Evolutionary conservation across 257 asterid species (phyloP).

Genomic region (Nicotiana undulata): DNA sequence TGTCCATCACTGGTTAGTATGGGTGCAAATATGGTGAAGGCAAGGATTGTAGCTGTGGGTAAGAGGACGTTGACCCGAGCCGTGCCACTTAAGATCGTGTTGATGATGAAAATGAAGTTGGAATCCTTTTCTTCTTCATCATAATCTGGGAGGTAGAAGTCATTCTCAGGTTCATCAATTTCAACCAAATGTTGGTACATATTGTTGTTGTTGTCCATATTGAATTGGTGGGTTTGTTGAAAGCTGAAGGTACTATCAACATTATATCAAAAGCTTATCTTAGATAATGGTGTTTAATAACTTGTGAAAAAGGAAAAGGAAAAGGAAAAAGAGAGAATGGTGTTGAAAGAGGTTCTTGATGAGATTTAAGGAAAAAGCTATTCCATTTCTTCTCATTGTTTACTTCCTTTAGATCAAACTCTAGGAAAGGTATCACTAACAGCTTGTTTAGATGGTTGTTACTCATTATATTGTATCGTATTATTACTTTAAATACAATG

Average conservation of each 20-base stretch:
- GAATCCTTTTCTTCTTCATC: conserved; percentile 27
- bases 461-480: too few species aligned
- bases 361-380: conserved; percentile 26
- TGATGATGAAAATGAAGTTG: conserved; percentile 36
- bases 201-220: background rate
- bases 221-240: background rate
- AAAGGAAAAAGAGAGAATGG: background rate
- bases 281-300: background rate
- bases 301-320: background rate
- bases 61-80: conserved; percentile 54
- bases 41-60: conserved; percentile 53
- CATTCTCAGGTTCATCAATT: conserved; percentile 17
- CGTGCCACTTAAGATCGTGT: conserved; percentile 42
- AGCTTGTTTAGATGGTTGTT: too few species aligned
- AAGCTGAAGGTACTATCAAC: background rate
- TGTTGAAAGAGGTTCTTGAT: conserved; percentile 21
- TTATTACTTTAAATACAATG: too few species aligned
- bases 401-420: conserved; percentile 8
- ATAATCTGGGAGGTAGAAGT: conserved; percentile 6
- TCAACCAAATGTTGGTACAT: conserved; percentile 12
- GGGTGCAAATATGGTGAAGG: conserved; percentile 51
- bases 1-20: conserved; percentile 41
- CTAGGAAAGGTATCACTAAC: conserved; percentile 29
- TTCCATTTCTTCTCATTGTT: conserved; percentile 18
- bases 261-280: background rate